A percentile compares a stretch with the other conserved stretches of the same genome.
Evolutionary conservation across 1,284 basidiomycete genomes (phyloP).

Genomic region (Fomitopsis palustris): DNA sequence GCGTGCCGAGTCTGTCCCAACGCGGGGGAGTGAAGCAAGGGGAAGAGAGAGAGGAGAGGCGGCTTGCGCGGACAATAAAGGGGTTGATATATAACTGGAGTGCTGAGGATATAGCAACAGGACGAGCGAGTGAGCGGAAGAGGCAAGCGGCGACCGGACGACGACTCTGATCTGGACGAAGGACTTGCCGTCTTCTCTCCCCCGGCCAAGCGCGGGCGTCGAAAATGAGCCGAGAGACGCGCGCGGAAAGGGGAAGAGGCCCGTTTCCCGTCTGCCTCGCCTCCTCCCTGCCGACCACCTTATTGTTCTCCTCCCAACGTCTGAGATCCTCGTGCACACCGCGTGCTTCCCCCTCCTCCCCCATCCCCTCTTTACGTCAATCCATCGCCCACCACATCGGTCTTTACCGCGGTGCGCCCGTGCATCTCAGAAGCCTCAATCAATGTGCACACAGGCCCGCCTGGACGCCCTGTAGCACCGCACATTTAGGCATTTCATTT

Average conservation of each 20-base stretch:
- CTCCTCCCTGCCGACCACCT: constrained; percentile 4
- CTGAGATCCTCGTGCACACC: constrained; percentile 9
- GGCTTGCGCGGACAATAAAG: constrained; percentile 6
- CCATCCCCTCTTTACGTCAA: constrained; percentile 1
- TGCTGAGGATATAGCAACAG: background rate
- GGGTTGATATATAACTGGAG: background rate
- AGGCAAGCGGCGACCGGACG: background rate
- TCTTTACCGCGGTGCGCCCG: background rate
- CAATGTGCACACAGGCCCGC: background rate
- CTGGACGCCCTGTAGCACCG: background rate
- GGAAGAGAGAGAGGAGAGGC: constrained; percentile 1
- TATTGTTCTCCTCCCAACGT: constrained; percentile 10
- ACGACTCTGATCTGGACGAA: no score
- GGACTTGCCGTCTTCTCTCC: no score
- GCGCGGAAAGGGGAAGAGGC: background rate
- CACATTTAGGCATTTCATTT: background rate
- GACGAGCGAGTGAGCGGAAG: background rate
- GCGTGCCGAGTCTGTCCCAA: background rate
- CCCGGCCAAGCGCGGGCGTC: background rate
- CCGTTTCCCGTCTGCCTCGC: background rate
- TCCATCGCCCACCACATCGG: background rate
- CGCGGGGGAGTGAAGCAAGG: background rate
- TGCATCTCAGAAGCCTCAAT: background rate
- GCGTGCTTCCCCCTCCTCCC: constrained; percentile 3
- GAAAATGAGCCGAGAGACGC: constrained; percentile 4